Base-by-base conservation (phyloP, 2,329 filamentous ascomycete genomes). In the Cordyceps pruinosa region DNA sequence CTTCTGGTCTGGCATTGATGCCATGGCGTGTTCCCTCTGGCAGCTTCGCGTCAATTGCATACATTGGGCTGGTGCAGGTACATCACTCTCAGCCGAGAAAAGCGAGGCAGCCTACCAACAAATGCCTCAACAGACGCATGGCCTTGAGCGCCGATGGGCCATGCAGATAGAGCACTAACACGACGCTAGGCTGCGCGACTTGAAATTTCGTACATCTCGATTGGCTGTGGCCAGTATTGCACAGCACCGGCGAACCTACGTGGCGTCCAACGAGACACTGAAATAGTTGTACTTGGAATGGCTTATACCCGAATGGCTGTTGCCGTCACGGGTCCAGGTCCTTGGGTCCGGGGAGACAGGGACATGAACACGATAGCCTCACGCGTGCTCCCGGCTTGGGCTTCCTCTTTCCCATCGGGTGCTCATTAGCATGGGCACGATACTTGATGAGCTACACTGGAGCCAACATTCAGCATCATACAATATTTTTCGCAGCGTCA, bases 181-280 rank as follows among this genome's bases (percentile, higher is more conserved):
- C 39, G 9, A 42, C 53, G 34, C 53, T 56, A 56, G 25, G 25
- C 44, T 32, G 19, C 53, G n/a, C 53, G 45, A 48, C 44, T 42
- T 48, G 25, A n/a, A n/a, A n/a, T n/a, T n/a, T n/a, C n/a, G 25
- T 41, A 34, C 48, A 56, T 56, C 53, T 56, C 53, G 53, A 56
- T 56, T 48, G 45, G 45, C 15, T n/a, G 17, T 48, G 35, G 26
- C 21, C 9, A 21, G 21, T 19, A 12, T 48, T 35, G 21, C 34
- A 56, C 26, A 48, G 15, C 34, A 56, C 26, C 42, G 28, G 2
- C 35, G 44, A 56, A 41, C 53, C 25, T 49, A 23, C n/a, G 53
- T 56, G 53, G 53, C 44, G 53, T 48, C 34, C n/a, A 19, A 42
- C 34, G 26, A 42, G 34, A 25, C 44, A 48, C 52, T 34, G 44